Percentiles rank a stretch among this genome's conserved stretches.
Conservation (phyloP, 805 yeast species). For the Nakazawaea anatomiae region DNA sequence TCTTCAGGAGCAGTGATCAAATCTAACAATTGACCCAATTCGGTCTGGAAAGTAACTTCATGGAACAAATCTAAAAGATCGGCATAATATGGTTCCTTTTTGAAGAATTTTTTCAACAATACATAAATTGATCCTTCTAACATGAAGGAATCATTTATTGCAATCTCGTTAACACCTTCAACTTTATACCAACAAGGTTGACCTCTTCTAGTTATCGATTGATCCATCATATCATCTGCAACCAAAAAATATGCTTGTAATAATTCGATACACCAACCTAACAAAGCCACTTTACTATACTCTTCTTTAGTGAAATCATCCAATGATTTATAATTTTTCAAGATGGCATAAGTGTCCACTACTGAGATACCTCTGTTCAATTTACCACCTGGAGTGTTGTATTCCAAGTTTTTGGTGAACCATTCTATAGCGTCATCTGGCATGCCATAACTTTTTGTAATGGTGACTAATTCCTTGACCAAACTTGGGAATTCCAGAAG, state of each 20-base stretch:
- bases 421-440: conserved; percentile 82
- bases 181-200: conserved; percentile 96
- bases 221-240: conserved; percentile 98
- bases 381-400: conserved; percentile 96
- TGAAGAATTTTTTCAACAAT: conserved; percentile 84
- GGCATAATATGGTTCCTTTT: conserved; percentile 72
- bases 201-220: conserved; percentile 93
- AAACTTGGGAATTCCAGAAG: conserved; percentile 66
- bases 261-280: conserved; percentile 95
- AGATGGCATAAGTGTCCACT: conserved; percentile 81
- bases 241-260: conserved; percentile 95
- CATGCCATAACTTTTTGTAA: conserved; percentile 66
- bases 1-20: conserved; percentile 97
- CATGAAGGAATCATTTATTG: conserved; percentile 96
- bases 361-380: conserved; percentile 95
- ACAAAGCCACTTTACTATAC: conserved; percentile 76
- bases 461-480: conserved; percentile 66
- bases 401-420: conserved; percentile 67
- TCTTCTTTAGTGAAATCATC: conserved; percentile 62
- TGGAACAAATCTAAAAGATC: conserved; percentile 92
- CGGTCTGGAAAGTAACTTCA: conserved; percentile 96
- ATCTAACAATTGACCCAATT: conserved; percentile 92
- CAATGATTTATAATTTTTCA: conserved; percentile 54
- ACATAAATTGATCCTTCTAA: conserved; percentile 91
- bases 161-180: conserved; percentile 80